Evolutionary conservation across 495 filamentous ascomycete genomes (phyloP).

Genomic region (Haplographium delicatum): DNA sequence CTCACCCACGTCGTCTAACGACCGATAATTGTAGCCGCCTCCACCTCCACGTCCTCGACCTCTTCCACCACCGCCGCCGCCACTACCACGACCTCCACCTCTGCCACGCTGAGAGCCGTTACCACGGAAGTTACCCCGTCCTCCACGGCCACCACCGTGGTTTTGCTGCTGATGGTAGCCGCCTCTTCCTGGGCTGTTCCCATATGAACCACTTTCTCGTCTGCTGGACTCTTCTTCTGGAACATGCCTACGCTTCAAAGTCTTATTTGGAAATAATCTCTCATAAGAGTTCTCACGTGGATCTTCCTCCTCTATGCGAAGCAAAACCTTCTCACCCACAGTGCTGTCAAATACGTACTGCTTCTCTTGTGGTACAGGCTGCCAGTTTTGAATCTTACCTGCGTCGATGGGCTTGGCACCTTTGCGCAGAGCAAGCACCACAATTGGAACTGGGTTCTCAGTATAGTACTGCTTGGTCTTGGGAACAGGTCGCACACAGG

Average conservation of each 20-base stretch:
- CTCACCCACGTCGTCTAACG: conserved; percentile 39
- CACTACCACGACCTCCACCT: conserved; percentile 18
- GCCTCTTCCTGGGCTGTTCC: conserved; percentile 33
- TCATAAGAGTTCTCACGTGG: conserved; percentile 52
- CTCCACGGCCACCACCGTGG: conserved; percentile 34
- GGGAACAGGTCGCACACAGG: conserved; percentile 66
- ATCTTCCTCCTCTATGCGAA: conserved; percentile 72
- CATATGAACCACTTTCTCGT: conserved; percentile 24
- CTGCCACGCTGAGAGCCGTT: conserved; percentile 23
- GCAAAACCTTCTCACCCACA: conserved; percentile 78
- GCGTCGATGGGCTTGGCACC: conserved; percentile 75
- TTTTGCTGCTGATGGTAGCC: conserved; percentile 45
- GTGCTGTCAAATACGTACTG: conserved; percentile 66
- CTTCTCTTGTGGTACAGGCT: conserved; percentile 62
- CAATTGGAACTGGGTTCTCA: conserved; percentile 64
- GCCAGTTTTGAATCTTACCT: conserved; percentile 78
- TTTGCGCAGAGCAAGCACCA: conserved; percentile 69
- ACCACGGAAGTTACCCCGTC: conserved; percentile 31
- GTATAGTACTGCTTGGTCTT: conserved; percentile 60
- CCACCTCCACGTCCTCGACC: conserved; percentile 41
- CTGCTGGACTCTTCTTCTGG: conserved; percentile 40
- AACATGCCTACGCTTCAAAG: conserved; percentile 49
- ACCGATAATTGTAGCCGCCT: conserved; percentile 43
- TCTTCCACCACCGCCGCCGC: conserved; percentile 32
- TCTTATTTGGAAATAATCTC: conserved; percentile 48